Conservation (phyloP, 192 early-diverging fungal genomes). For the Podila epicladia region DNA sequence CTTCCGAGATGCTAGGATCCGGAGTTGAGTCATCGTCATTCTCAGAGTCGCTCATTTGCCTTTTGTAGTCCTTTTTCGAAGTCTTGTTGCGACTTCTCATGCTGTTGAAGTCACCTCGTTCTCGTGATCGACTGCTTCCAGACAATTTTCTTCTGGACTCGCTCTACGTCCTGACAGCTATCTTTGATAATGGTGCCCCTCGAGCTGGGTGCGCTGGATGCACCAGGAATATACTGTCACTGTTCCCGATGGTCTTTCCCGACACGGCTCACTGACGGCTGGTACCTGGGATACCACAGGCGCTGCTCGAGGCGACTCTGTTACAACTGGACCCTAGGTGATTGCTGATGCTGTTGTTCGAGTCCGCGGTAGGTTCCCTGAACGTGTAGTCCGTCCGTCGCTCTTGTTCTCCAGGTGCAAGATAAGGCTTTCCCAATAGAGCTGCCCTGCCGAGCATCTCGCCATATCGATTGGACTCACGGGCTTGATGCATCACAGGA, state of each 20-base stretch:
- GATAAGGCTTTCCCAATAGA: not conserved
- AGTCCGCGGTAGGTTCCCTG: too few species aligned
- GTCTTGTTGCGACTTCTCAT: not conserved
- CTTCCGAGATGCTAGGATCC: not conserved
- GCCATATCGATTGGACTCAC: conserved; percentile 1
- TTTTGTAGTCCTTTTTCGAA: not conserved
- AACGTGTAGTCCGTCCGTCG: too few species aligned
- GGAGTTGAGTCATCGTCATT: not conserved
- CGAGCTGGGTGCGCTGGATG: not conserved
- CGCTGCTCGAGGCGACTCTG: not conserved
- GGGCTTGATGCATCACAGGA: conserved; percentile 1
- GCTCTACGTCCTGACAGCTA: too few species aligned
- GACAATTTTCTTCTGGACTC: too few species aligned
- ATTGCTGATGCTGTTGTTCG: too few species aligned
- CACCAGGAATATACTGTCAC: not conserved
- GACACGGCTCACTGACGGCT: not conserved
- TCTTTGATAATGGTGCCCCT: too few species aligned
- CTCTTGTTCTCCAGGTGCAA: not conserved
- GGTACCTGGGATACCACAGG: not conserved
- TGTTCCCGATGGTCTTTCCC: not conserved
- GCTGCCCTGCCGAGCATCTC: conserved; percentile 7
- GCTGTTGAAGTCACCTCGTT: not conserved
- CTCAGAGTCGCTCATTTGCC: not conserved
- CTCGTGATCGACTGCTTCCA: not conserved
- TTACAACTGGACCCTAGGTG: too few species aligned